A percentile compares a stretch with the other conserved stretches of the same genome.
phyloP scores from a whole-genome alignment of 208 protist species.

The Cochliopodium minus region DNA sequence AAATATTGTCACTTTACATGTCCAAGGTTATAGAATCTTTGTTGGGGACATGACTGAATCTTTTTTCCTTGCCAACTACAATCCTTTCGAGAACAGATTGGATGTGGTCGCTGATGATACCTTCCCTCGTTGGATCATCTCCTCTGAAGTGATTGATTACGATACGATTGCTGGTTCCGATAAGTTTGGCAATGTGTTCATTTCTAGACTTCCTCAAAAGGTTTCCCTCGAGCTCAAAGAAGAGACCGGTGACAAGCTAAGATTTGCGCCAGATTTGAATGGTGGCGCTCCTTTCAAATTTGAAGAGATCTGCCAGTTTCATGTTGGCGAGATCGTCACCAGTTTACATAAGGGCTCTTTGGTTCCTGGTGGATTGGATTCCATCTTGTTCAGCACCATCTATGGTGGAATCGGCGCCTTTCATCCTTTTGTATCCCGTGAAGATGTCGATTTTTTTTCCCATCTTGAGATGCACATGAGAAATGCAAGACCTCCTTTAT shows the following conservation, averaged over 20 bases:
- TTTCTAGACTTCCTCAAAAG: slow-evolving; percentile 38
- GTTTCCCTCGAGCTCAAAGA: slow-evolving; percentile 31
- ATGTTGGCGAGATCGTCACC: slow-evolving; percentile 53
- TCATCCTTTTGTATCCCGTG: slow-evolving; percentile 32
- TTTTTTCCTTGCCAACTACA: slow-evolving; percentile 55
- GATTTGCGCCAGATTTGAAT: slow-evolving; percentile 23
- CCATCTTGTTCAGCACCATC: slow-evolving; percentile 40
- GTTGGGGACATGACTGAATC: slow-evolving; percentile 47
- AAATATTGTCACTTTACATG: slow-evolving; percentile 32
- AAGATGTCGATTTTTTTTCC: slow-evolving; percentile 60
- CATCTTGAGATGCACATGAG: slow-evolving; percentile 52
- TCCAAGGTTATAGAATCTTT: slow-evolving; percentile 40
- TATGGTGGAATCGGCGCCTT: slow-evolving; percentile 31
- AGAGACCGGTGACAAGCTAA: slow-evolving; percentile 5
- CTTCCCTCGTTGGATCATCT: slow-evolving; percentile 42
- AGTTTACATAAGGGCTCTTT: slow-evolving; percentile 32
- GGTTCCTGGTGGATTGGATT: slow-evolving; percentile 20
- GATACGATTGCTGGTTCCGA: slow-evolving; percentile 53
- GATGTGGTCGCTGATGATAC: slow-evolving; percentile 59
- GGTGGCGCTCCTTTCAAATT: slow-evolving; percentile 38
- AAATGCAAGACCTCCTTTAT: slow-evolving; percentile 39
- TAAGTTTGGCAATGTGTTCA: slow-evolving; percentile 67
- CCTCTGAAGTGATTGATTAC: slow-evolving; percentile 41
- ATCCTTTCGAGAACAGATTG: slow-evolving; percentile 32
- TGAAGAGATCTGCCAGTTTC: slow-evolving; percentile 38